A percentile compares a stretch with the other conserved stretches of the same genome.
Evolutionary conservation across 139 green algal species (phyloP).

Genomic region (Chlorokybus atmophyticus): DNA sequence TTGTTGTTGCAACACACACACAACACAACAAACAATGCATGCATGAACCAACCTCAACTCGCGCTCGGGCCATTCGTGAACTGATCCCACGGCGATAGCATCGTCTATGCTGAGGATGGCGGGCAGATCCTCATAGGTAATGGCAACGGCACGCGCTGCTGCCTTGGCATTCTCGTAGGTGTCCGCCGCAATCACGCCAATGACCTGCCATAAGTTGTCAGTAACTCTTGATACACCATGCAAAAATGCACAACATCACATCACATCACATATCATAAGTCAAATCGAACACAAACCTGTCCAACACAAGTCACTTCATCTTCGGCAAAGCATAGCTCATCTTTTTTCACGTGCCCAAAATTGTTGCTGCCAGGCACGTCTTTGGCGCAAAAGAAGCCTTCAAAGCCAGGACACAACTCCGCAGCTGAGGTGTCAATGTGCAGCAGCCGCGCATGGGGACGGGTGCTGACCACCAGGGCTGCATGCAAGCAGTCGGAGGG

Average conservation of each 20-base stretch:
- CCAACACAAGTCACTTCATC: slow-evolving; percentile 71
- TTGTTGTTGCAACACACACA: too few species aligned
- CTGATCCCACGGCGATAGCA: slow-evolving; percentile 39
- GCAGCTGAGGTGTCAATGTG: slow-evolving; percentile 56
- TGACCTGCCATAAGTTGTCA: slow-evolving; percentile 26
- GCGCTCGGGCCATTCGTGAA: too few species aligned
- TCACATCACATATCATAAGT: background rate
- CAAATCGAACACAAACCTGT: slow-evolving; percentile 25
- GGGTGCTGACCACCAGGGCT: slow-evolving; percentile 58
- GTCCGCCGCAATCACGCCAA: slow-evolving; percentile 77
- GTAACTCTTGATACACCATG: background rate
- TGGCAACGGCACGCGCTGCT: slow-evolving; percentile 51
- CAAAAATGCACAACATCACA: background rate
- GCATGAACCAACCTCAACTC: too few species aligned
- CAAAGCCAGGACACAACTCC: slow-evolving; percentile 41
- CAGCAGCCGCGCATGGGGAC: slow-evolving; percentile 56
- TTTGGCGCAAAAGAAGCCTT: slow-evolving; percentile 51
- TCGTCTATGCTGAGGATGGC: slow-evolving; percentile 77
- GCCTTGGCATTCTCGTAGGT: slow-evolving; percentile 48
- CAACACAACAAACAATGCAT: too few species aligned
- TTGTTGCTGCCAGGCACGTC: slow-evolving; percentile 72
- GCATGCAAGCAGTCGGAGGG: slow-evolving; percentile 49
- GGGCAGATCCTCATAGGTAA: slow-evolving; percentile 78
- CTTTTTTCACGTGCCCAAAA: slow-evolving; percentile 64
- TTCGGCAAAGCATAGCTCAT: slow-evolving; percentile 84